Base-by-base conservation (phyloP, 2,329 filamentous ascomycete genomes). In the Claviceps maximensis region DNA sequence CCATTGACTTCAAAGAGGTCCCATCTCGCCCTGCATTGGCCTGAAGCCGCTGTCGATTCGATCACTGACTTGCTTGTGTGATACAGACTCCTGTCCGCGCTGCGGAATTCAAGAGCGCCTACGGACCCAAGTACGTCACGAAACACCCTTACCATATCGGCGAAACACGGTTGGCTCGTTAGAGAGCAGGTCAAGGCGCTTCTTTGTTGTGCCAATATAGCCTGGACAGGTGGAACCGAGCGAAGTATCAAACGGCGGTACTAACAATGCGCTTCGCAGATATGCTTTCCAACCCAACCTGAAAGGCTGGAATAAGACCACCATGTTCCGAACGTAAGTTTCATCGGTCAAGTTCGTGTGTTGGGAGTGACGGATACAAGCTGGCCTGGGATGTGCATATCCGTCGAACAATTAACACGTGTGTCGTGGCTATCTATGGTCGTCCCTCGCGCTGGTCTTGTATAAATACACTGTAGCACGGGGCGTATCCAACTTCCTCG, bases 111-210 rank as follows among this genome's bases (percentile, higher is more conserved):
- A 77, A 76, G 71, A 83, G 79, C 71, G 71, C 75, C 59, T 83
- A 80, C 66, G 81, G 79, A 65, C 82, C 82, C 51, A 84, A 82
- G 82, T 84, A 79, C 70, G 67, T 66, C 3, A 56, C 38, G 40
- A 27, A 23, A 41, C 33, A 33, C n/a, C 29, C 21, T 31, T 12
- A 27, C 19, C 5, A 40, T 19, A 17, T 21, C 25, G 4, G 25
- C n/a, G 25, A 19, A 10, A 44, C 8, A 25, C 31, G 25, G 47
- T 12, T 1, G 25, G 7, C 10, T n/a, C 10, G 4, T 19, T 27
- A 8, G 41, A 19, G 23, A 10, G 13, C 15, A n/a, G n/a, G n/a
- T n/a, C n/a, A n/a, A n/a, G 51, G 13, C 6, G 3, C 15, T 15
- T 31, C 7, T 4, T 42, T 15, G 38, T n/a, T 50, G 7, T 12